Evolutionary conservation across 2,329 filamentous ascomycete species (phyloP).

Genomic region (Alternaria gansuensis): DNA sequence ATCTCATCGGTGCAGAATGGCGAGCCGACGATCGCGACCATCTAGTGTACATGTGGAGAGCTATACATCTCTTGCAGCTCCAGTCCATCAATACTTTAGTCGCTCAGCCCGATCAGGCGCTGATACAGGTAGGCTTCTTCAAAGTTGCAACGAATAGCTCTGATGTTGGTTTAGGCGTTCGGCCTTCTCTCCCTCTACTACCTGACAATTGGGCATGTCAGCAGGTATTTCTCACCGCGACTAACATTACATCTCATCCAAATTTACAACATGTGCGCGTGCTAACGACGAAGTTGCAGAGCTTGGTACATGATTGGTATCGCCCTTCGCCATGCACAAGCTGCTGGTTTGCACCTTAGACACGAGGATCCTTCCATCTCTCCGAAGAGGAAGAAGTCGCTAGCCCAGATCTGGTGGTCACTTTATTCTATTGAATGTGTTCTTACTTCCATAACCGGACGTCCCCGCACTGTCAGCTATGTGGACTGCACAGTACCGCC

Average conservation of each 20-base stretch:
- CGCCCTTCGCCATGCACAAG: constrained; percentile 48
- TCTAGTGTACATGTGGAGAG: constrained; percentile 46
- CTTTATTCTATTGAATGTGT: constrained; percentile 48
- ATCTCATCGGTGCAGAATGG: constrained; percentile 37
- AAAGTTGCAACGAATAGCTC: constrained; percentile 5
- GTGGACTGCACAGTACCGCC: constrained; percentile 43
- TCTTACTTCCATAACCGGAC: constrained; percentile 48
- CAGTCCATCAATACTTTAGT: constrained; percentile 36
- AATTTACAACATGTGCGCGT: constrained; percentile 14
- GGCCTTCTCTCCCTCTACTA: constrained; percentile 52
- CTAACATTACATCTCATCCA: not conserved
- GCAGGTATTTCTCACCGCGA: constrained; percentile 41
- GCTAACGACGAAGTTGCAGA: constrained; percentile 30
- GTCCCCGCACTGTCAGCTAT: constrained; percentile 44
- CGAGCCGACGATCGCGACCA: constrained; percentile 39
- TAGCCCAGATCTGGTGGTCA: constrained; percentile 52
- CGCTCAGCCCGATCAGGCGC: constrained; percentile 33
- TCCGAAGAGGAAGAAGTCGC: constrained; percentile 37
- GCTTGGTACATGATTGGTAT: constrained; percentile 51
- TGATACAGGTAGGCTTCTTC: constrained; percentile 25
- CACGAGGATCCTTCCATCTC: constrained; percentile 38
- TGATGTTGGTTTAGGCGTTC: constrained; percentile 34
- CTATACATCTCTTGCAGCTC: constrained; percentile 22
- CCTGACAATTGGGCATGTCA: constrained; percentile 50
- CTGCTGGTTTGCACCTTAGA: constrained; percentile 49